These are phyloP conservation scores for Candida dajiaensis DNA, from an alignment of 805 yeast genomes.

Conservation along the genomic window DNA sequence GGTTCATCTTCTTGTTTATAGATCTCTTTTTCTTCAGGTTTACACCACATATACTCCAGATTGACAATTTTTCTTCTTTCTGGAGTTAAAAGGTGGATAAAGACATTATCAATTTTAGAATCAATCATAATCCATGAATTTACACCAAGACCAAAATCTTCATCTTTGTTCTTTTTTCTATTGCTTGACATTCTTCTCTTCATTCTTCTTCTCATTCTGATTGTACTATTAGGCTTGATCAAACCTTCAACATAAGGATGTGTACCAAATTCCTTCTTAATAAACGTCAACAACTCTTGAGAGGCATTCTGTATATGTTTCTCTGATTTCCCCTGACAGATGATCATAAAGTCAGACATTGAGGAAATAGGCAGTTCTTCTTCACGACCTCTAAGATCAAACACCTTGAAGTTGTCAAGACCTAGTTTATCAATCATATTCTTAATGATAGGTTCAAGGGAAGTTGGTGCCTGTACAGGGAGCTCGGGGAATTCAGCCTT, in stretches of 20 bases:
- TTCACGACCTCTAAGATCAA: constrained; percentile 49
- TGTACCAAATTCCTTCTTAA: constrained; percentile 46
- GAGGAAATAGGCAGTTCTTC: constrained; percentile 34
- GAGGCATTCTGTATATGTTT: constrained; percentile 74
- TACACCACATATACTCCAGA: constrained; percentile 61
- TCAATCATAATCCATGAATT: constrained; percentile 86
- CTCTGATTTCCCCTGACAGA: constrained; percentile 72
- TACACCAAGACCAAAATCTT: constrained; percentile 47
- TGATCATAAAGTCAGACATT: constrained; percentile 44
- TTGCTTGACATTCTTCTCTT: constrained; percentile 45
- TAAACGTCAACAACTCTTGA: constrained; percentile 44
- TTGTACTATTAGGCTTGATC: constrained; percentile 48
- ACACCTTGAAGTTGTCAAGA: constrained; percentile 50
- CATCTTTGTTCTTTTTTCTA: constrained; percentile 45
- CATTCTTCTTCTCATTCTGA: constrained; percentile 45
- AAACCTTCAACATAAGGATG: constrained; percentile 67
- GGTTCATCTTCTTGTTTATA: constrained; percentile 3
- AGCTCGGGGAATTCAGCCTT: constrained; percentile 44
- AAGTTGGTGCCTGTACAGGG: constrained; percentile 54
- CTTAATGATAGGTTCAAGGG: constrained; percentile 39
- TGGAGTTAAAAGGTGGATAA: constrained; percentile 66
- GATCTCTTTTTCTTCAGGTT: constrained; percentile 27
- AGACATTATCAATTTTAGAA: constrained; percentile 54
- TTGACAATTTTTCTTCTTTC: constrained; percentile 63
- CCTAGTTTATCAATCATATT: constrained; percentile 59